Conservation (phyloP, 2,329 filamentous ascomycete genomes). For the Lachnellula subtilissima region DNA sequence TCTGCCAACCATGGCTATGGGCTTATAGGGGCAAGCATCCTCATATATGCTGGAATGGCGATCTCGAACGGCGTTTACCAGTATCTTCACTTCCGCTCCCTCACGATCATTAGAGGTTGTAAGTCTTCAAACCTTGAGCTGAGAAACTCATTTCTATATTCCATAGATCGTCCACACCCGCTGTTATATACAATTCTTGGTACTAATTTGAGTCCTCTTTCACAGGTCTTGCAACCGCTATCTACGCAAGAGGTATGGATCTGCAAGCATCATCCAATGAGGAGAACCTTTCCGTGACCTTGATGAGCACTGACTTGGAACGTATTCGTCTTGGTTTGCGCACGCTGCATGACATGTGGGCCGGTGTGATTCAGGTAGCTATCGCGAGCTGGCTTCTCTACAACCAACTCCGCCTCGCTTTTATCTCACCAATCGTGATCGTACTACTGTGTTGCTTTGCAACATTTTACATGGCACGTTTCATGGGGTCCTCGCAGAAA, state of each 20-base stretch:
- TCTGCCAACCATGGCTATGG: constrained; percentile 16
- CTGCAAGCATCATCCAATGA: constrained; percentile 28
- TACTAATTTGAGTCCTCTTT: too few relatives aligned
- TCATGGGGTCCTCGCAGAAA: constrained; percentile 17
- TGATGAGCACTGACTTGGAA: constrained; percentile 44
- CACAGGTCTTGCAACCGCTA: constrained; percentile 36
- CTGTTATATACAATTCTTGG: too few relatives aligned
- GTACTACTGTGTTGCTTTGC: constrained; percentile 33
- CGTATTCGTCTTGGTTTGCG: constrained; percentile 24
- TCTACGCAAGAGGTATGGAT: constrained; percentile 43
- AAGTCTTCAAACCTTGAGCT: too few relatives aligned
- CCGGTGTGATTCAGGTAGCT: constrained; percentile 32
- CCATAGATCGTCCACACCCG: too few relatives aligned
- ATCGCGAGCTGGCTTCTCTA: constrained; percentile 34
- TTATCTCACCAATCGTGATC: constrained; percentile 39
- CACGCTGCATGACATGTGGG: constrained; percentile 34
- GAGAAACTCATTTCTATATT: too few relatives aligned
- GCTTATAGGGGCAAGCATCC: constrained; percentile 15
- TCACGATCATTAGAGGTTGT: constrained; percentile 12
- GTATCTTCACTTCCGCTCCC: constrained; percentile 33
- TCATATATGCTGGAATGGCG: constrained; percentile 19
- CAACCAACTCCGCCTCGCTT: constrained; percentile 24
- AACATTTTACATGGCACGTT: constrained; percentile 13
- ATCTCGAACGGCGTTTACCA: constrained; percentile 26
- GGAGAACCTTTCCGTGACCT: constrained; percentile 36